phyloP scores from a whole-genome alignment of 2,329 filamentous ascomycete species.

The Hymenoscyphus linearis region DNA sequence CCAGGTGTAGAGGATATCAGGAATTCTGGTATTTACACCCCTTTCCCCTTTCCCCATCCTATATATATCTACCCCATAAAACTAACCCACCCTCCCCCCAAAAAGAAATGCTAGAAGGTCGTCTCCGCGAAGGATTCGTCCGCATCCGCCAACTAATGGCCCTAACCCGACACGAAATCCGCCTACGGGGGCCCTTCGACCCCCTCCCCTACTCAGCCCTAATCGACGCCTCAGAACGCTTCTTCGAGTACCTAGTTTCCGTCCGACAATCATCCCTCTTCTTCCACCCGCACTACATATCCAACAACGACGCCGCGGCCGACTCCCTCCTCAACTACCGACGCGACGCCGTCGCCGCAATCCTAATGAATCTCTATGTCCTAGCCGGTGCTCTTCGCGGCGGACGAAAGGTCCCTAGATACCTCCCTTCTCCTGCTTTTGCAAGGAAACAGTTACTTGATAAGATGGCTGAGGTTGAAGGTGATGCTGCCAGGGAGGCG shows the following conservation, averaged over 20 bases:
- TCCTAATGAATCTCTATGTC: slow-evolving; percentile 54
- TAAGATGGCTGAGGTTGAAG: slow-evolving; percentile 44
- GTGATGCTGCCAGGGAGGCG: slow-evolving; percentile 27
- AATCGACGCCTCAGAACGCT: slow-evolving; percentile 50
- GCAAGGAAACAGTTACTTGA: slow-evolving; percentile 48
- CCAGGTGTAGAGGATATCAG: slow-evolving; percentile 47
- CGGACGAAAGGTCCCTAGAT: slow-evolving; percentile 44
- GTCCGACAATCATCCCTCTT: slow-evolving; percentile 53
- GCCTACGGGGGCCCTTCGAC: slow-evolving; percentile 52
- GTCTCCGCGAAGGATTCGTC: slow-evolving; percentile 55
- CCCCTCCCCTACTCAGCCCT: slow-evolving; percentile 51
- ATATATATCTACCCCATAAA: not conserved
- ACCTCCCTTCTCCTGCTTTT: slow-evolving; percentile 51
- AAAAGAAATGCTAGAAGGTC: slow-evolving; percentile 50
- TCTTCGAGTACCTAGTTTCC: slow-evolving; percentile 54
- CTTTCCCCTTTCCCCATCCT: not conserved
- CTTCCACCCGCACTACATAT: slow-evolving; percentile 49
- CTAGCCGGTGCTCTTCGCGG: slow-evolving; percentile 50
- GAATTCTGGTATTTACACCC: slow-evolving; percentile 38
- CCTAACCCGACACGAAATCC: slow-evolving; percentile 54
- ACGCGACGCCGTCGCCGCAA: slow-evolving; percentile 51
- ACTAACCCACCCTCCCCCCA: slow-evolving; percentile 13
- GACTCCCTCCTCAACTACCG: slow-evolving; percentile 45
- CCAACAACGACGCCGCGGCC: slow-evolving; percentile 44
- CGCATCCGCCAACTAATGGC: slow-evolving; percentile 50